Evolutionary conservation across 2,329 filamentous ascomycete genomes (phyloP).

Genomic region (Fusarium virguliforme): DNA sequence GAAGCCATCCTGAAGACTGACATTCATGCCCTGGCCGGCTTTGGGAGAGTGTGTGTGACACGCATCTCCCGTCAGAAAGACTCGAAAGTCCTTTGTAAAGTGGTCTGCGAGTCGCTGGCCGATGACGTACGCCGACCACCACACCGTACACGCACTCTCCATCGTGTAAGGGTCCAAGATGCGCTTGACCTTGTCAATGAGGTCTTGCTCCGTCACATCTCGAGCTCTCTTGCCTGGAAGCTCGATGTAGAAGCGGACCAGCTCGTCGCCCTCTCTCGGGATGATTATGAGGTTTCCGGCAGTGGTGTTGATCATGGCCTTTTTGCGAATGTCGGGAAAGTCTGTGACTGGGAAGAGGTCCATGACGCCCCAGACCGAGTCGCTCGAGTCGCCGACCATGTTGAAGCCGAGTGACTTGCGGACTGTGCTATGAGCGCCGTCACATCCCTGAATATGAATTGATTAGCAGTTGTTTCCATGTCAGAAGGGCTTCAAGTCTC

Average conservation of each 20-base stretch:
- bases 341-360: constrained; percentile 62
- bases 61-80: constrained; percentile 80
- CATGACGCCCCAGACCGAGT: constrained; percentile 62
- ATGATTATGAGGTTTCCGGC: constrained; percentile 74
- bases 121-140: constrained; percentile 77
- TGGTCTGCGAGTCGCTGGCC: constrained; percentile 73
- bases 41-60: constrained; percentile 72
- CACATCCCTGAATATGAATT: background rate
- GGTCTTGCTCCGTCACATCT: constrained; percentile 47
- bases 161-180: constrained; percentile 70
- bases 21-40: constrained; percentile 80
- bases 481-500: background rate
- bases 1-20: constrained; percentile 75
- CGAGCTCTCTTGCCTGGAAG: constrained; percentile 66
- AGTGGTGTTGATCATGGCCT: constrained; percentile 68
- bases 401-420: constrained; percentile 70
- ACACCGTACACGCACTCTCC: constrained; percentile 67
- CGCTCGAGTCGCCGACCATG: constrained; percentile 70
- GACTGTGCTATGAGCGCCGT: constrained; percentile 59
- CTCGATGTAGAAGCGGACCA: constrained; percentile 72
- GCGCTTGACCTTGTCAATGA: constrained; percentile 30
- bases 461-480: background rate
- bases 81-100: constrained; percentile 68
- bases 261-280: constrained; percentile 68
- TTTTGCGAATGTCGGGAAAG: constrained; percentile 75